A percentile compares a stretch with the other conserved stretches of the same genome.
These are phyloP conservation scores for Neurospora hispaniola DNA, from an alignment of 495 filamentous ascomycete genomes.

Conservation along the genomic window DNA sequence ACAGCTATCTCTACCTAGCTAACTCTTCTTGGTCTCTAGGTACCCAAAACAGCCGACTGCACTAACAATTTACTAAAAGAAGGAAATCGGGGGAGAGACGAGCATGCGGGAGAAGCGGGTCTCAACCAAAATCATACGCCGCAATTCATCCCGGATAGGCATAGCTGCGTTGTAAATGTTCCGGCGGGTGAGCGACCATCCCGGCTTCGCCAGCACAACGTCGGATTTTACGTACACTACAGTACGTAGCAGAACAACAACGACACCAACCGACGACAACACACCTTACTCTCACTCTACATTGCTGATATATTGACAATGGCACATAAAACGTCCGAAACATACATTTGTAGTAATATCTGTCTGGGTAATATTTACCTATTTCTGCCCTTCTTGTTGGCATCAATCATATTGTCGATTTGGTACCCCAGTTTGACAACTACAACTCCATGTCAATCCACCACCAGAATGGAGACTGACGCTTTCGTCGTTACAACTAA, in stretches of 20 bases:
- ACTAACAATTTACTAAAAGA: not conserved
- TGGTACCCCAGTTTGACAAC: not conserved
- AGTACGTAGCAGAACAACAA: not conserved
- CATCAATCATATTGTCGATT: not conserved
- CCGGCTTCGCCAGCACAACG: not conserved
- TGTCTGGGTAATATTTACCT: not conserved
- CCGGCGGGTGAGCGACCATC: not conserved
- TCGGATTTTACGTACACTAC: not conserved
- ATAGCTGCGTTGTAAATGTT: not conserved
- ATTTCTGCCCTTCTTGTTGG: not conserved
- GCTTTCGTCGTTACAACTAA: not conserved
- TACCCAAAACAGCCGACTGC: not conserved
- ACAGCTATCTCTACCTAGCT: not conserved
- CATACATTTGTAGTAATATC: not conserved
- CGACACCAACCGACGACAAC: not conserved
- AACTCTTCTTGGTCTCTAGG: not conserved
- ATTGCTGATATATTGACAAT: not conserved
- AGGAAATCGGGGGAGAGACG: conserved; percentile 20
- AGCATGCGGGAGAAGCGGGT: conserved; percentile 24
- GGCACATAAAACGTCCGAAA: not conserved
- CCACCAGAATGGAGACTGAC: not conserved
- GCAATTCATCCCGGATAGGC: not conserved
- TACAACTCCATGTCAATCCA: not conserved
- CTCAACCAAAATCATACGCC: conserved; percentile 7
- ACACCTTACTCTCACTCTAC: not conserved